Base-by-base conservation (phyloP, 106 monocot species). In the Amphibolis antarctica region DNA sequence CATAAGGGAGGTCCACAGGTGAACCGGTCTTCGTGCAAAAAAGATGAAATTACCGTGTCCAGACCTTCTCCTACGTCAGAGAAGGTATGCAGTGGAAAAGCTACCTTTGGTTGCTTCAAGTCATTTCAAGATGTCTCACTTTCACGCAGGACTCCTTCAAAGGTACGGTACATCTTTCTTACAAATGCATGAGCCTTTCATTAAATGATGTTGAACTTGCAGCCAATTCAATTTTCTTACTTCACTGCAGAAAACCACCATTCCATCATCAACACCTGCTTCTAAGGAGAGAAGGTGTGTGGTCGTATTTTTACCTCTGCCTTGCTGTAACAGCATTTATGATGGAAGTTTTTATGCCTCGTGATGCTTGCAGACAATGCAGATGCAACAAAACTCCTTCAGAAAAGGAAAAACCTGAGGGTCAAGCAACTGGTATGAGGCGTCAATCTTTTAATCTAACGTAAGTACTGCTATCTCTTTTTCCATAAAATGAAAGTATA, bases 1-100 rank as follows among this genome's bases (percentile, higher is more conserved):
- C 77, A 69, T 26, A 82, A 68, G 69, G 54, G 58, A 58, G 44
- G 49, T 19, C 44, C 55, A 46, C 77, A 71, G 22, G 68, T 64
- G 55, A 62, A 68, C 42, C 28, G 31, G 0, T 44, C 45, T 36
- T 36, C 66, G 12, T 36, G 12, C 30, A 10, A 50, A 12, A 60
- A 44, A 20, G 53, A 59, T 42, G 64, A 20, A 64, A 57, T 52
- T 25, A 68, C 63, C 0, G 19, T 42, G 29, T 50, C 22, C 62
- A 72, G 74, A 53, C 44, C 31, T 22, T 56, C 68, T 62, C 46
- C 79, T 5, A 54, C 65, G 50, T 17, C 51, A 48, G 75, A 74
- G 49, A 76, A 66, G 51, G 51, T 67, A 30, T 18, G 5, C 42
- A 46, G 49, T 44, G 44, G 51, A 31, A 55, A 64, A 53, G 68